A percentile compares a stretch with the other conserved stretches of the same genome.
These are phyloP conservation scores for Haberlea rhodopensis DNA, from an alignment of 257 asterid genomes.

Conservation along the genomic window DNA sequence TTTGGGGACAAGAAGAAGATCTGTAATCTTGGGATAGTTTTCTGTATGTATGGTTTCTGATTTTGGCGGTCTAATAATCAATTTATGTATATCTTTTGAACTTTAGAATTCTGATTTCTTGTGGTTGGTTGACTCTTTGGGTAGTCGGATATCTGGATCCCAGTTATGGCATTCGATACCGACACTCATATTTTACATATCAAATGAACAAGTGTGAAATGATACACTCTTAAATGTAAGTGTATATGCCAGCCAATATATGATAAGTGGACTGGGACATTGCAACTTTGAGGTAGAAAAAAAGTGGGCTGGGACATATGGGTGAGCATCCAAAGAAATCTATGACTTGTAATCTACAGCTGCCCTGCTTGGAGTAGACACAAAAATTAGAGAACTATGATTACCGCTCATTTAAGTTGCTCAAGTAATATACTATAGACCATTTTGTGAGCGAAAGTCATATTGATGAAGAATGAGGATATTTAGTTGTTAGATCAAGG, in stretches of 20 bases:
- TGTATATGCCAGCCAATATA: neutral
- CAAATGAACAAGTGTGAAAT: too few species aligned
- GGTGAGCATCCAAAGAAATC: neutral
- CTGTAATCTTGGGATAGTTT: too few species aligned
- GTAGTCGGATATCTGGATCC: neutral
- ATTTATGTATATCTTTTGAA: neutral
- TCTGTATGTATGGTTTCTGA: neutral
- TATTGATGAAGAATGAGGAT: neutral
- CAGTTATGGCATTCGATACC: neutral
- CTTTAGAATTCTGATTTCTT: neutral
- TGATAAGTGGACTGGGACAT: neutral
- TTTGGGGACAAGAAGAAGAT: neutral
- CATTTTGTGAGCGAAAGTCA: neutral
- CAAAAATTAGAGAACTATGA: too few species aligned
- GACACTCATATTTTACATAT: neutral
- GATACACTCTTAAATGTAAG: too few species aligned
- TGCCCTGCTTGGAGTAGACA: too few species aligned
- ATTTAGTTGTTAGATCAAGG: neutral
- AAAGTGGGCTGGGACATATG: neutral
- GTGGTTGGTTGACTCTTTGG: neutral
- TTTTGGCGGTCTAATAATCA: neutral
- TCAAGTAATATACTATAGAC: neutral
- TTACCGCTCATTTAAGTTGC: too few species aligned
- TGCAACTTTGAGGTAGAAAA: too few species aligned
- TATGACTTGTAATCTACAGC: too few species aligned